A percentile compares a stretch with the other conserved stretches of the same genome.
These are phyloP conservation scores for Globisporangium takayamanum DNA, from an alignment of 352 stramenopile species.

Conservation along the genomic window DNA sequence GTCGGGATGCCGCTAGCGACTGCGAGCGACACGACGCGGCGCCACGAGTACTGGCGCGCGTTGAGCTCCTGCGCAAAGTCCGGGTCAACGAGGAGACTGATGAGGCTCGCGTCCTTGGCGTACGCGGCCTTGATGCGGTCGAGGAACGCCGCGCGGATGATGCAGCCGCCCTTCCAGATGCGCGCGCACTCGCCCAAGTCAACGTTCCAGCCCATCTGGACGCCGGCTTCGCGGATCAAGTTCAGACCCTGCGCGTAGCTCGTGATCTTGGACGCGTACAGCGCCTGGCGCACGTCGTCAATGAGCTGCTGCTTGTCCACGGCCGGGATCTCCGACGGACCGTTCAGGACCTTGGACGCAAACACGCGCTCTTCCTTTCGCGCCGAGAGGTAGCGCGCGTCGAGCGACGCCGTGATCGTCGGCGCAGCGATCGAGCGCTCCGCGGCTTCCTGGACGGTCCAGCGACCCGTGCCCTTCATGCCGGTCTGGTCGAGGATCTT, in stretches of 20 bases:
- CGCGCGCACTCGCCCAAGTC: constrained; percentile 94
- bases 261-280: constrained; percentile 99
- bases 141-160: constrained; percentile 97
- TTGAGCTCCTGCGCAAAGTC: constrained; percentile 96
- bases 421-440: constrained; percentile 94
- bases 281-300: constrained; percentile 93
- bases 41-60: constrained; percentile 92
- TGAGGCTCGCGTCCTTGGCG: constrained; percentile 85
- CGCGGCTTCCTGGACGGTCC: constrained; percentile 94
- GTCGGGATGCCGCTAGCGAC: constrained; percentile 92
- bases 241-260: constrained; percentile 97
- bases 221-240: constrained; percentile 91
- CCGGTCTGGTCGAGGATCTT: constrained; percentile 99
- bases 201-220: constrained; percentile 96
- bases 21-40: constrained; percentile 94
- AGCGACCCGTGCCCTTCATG: constrained; percentile 98
- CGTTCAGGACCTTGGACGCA: constrained; percentile 91
- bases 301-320: constrained; percentile 94
- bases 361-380: constrained; percentile 95
- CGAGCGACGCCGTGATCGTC: constrained; percentile 97
- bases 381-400: constrained; percentile 94
- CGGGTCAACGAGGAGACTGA: constrained; percentile 96
- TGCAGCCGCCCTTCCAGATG: constrained; percentile 99
- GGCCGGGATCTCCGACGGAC: constrained; percentile 89
- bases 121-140: constrained; percentile 97